Base-by-base conservation (phyloP, 2,329 filamentous ascomycete species). In the Pseudogymnoascus sp. region DNA sequence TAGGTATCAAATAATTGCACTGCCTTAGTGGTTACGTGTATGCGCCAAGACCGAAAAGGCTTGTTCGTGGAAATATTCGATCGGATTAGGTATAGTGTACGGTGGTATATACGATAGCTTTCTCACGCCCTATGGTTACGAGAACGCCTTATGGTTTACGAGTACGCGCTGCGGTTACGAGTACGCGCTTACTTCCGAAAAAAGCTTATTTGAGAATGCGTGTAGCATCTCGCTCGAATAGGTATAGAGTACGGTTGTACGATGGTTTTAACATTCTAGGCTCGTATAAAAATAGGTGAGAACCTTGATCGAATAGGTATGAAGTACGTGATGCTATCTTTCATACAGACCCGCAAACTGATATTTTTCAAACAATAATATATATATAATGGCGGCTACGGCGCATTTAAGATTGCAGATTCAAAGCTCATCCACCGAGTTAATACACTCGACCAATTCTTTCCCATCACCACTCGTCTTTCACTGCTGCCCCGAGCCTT, bases 41-140 rank as follows among this genome's bases (percentile, higher is more conserved):
- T 13, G 21, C 23, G 13, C 21, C n/a, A 23, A 1, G 2, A 23
- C 40, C 11, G 9, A 9, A 47, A 47, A 26, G 15, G 23, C 47
- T 31, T 53, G 17, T 53, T 3, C 17, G 23, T 3, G 11, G 47
- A 2, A 5, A 4, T 11, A 8, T 23, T 47, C 6, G 26, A 5
- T 17, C 47, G 5, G n/a, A 53, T 31, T 57, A 57, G 47, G 47
- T 57, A 57, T 57, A 57, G 47, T 57, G 47, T 57, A 57, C 47
- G 47, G 9, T n/a, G 19, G 19, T 17, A 19, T 9, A 19, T n/a
- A n/a, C n/a, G n/a, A n/a, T n/a, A n/a, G n/a, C n/a, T n/a, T n/a
- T n/a, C n/a, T n/a, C n/a, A n/a, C n/a, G n/a, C n/a, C n/a, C n/a
- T n/a, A n/a, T n/a, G n/a, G n/a, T n/a, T n/a, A n/a, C n/a, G n/a